Base-by-base conservation (phyloP, 108 stramenopile species). In the Skeletonema grethae region DNA sequence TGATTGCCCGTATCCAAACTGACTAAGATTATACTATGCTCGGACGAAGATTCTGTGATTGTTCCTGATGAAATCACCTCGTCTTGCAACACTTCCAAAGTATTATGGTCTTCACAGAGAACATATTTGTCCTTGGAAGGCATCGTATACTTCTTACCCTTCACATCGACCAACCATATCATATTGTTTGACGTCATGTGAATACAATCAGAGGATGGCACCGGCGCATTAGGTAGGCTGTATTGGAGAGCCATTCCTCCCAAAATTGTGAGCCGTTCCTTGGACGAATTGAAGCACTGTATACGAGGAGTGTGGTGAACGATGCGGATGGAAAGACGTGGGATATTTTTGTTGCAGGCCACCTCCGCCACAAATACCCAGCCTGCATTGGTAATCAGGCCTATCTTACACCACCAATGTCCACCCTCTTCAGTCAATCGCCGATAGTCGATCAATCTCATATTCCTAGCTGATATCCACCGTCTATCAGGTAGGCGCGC, bases 221-320 rank as follows among this genome's bases (percentile, higher is more conserved):
- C 62, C 18, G 72, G 73, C 22, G 67, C 63, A 34, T 72, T 71
- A 24, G 81, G 81, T 8, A 82, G 81, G 53, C 81, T 82, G 55
- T 31, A 77, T 43, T 76, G 65, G 16, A 82, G 66, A 38, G 81
- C 81, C 76, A 77, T 73, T 15, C 76, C 81, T 7, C 81, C 81
- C 22, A 82, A 36, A 29, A 45, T 63, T 24, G 72, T 61, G 5
- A 82, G 22, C 9, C 48, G 36, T 57, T 77, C 76, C 43, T 73
- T 67, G 2, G 55, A 61, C 3, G 76, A 82, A 63, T 82, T 82
- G 53, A 77, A 77, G 61, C 81, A 82, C 7, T 77, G 70, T 24
- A 77, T 70, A 15, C 71, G 75, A 50, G 81, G 71, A n/a, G 81
- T 82, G 39, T 28, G 43, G 45, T 77, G 76, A 45, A 73, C 34